Percentiles rank a stretch among this genome's conserved stretches.
Conservation (phyloP, 345 rosid species). For the Adansonia digitata region DNA sequence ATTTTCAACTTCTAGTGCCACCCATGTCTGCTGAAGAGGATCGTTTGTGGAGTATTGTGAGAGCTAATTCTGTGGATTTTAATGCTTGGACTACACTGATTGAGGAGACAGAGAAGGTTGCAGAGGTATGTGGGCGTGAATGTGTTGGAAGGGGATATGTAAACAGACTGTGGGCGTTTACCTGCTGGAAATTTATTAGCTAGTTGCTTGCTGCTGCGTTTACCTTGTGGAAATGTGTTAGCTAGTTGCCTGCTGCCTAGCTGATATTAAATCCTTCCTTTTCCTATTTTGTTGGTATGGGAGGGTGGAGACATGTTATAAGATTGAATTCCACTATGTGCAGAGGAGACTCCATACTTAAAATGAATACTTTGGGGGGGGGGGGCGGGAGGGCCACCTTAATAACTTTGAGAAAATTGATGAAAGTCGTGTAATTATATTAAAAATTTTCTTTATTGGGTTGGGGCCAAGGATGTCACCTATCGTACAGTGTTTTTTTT, state of each 20-base stretch:
- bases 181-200: background rate
- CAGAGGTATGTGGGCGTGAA: constrained; percentile 51
- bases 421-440: background rate
- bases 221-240: too few species aligned
- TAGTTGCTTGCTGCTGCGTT: background rate
- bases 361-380: background rate
- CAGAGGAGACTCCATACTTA: background rate
- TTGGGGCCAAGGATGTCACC: background rate
- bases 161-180: background rate
- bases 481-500: background rate
- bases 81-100: constrained; percentile 87
- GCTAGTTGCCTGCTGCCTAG: background rate
- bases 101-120: constrained; percentile 84
- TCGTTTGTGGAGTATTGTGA: constrained; percentile 77
- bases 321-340: background rate
- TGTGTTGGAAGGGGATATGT: background rate
- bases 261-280: background rate
- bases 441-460: background rate
- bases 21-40: constrained; percentile 78
- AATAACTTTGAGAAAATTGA: background rate
- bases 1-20: constrained; percentile 28
- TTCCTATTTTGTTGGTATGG: background rate
- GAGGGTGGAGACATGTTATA: background rate
- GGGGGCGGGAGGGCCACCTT: background rate
- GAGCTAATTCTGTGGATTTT: constrained; percentile 71